Conservation (phyloP, 306 rosid genomes). For the Quercus mongolica region DNA sequence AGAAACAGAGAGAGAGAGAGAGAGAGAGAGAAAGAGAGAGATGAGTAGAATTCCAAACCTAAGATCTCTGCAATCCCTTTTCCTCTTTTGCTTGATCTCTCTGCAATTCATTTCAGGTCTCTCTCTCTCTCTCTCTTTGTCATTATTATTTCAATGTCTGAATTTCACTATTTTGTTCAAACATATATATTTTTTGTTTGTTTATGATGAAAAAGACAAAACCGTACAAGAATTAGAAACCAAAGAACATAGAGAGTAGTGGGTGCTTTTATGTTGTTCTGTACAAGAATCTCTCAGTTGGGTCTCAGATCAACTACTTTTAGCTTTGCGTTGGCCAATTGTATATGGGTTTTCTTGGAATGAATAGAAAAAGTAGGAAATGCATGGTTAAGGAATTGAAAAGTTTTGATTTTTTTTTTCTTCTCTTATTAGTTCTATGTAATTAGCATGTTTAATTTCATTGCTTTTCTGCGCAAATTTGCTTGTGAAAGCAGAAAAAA, state of each 20-base stretch:
- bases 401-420: background rate
- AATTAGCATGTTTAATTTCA: background rate
- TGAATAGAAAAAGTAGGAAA: no score
- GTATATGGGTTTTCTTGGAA: no score
- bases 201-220: no score
- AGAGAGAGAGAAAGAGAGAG: background rate
- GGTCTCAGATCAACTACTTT: background rate
- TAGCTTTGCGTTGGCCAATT: no score
- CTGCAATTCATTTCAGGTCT: slow-evolving; percentile 43
- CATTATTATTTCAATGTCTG: background rate
- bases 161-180: background rate
- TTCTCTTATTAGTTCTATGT: background rate
- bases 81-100: slow-evolving; percentile 32
- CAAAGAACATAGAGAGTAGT: background rate
- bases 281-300: background rate
- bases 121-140: background rate
- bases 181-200: background rate
- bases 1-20: background rate
- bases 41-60: slow-evolving; percentile 36
- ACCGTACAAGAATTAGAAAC: background rate
- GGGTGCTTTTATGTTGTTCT: background rate
- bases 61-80: slow-evolving; percentile 42
- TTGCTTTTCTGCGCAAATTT: slow-evolving; percentile 1
- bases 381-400: background rate
- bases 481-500: background rate